Base-by-base conservation (phyloP, 352 stramenopile species). In the Globisporangium middletonii region DNA sequence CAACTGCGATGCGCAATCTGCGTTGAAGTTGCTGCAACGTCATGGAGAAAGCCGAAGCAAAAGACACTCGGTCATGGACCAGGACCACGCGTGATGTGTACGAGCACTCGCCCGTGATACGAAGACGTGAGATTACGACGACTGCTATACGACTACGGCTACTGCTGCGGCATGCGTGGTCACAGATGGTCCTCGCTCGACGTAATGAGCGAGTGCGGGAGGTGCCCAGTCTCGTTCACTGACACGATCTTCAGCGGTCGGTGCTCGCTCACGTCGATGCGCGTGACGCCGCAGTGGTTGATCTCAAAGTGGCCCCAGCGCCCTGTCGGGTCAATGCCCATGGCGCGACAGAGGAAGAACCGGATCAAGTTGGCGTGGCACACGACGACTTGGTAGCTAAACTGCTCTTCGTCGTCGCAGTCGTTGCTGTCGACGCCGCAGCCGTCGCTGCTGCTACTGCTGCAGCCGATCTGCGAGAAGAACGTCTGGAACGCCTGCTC, bases 241-340 rank as follows among this genome's bases (percentile, higher is more conserved):
- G 78, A 69, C 47, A 83, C 71, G 18, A 93, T 69, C 64, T 93
- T 93, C 23, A 85, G 72, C 18, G 79, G 77, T 3, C 75, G 74
- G 65, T 87, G 80, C 44, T 64, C 67, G 53, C 77, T 86, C 15
- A 92, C 64, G 44, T 92, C 82, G 48, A 94, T 83, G 30, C 81
- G 79, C 27, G 83, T 89, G 63, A 94, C 71, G 59, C 81, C 67
- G 60, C 83, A 94, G 58, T 94, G 81, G 54, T 94, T 92, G 65
- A 94, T 91, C 65, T 92, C 83, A 49, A 94, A 88, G 58, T 89
- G 78, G 33, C 81, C 81, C 83, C 83, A 94, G 9, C 75, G 77
- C 15, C 74, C 79, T 12, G 65, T 53, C 15, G 83, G 66, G 23
- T 73, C 66, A 16, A 92, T 72, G 13, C 79, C 75, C 49, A 94